Conservation (phyloP, 2,329 filamentous ascomycete genomes). For the Monilinia polystroma region DNA sequence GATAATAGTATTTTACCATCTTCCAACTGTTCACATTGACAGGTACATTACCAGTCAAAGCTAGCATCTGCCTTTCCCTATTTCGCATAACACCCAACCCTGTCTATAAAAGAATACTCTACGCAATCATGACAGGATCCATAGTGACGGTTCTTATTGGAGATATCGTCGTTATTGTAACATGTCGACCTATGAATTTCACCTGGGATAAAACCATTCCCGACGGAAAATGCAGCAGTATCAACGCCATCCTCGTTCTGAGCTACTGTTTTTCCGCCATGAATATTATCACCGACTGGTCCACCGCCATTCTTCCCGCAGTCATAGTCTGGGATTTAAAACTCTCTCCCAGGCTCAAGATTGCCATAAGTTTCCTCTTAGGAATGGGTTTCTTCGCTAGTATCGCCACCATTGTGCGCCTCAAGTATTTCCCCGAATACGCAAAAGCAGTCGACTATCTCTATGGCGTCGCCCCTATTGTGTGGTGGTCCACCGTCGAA, state of each 20-base stretch:
- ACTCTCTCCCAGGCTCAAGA: background rate
- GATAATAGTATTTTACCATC: conserved; percentile 18
- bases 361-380: conserved; percentile 1
- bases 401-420: conserved; percentile 12
- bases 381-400: conserved; percentile 20
- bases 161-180: conserved; percentile 8
- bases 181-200: conserved; percentile 18
- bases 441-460: conserved; percentile 12
- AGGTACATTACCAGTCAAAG: conserved; percentile 18
- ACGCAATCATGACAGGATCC: conserved; percentile 9
- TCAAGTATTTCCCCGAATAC: conserved; percentile 18
- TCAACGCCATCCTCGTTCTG: conserved; percentile 15
- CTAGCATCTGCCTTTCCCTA: conserved; percentile 17
- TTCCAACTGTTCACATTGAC: conserved; percentile 17
- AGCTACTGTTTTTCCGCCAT: conserved; percentile 17
- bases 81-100: conserved; percentile 18
- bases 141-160: conserved; percentile 8
- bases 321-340: conserved; percentile 18
- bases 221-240: conserved; percentile 16
- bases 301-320: conserved; percentile 6
- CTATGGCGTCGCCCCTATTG: conserved; percentile 14
- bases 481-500: conserved; percentile 17
- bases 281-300: conserved; percentile 19
- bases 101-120: conserved; percentile 15
- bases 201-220: conserved; percentile 18